Evolutionary conservation across 2,329 filamentous ascomycete genomes (phyloP).

Genomic region (Thelonectria rubi): DNA sequence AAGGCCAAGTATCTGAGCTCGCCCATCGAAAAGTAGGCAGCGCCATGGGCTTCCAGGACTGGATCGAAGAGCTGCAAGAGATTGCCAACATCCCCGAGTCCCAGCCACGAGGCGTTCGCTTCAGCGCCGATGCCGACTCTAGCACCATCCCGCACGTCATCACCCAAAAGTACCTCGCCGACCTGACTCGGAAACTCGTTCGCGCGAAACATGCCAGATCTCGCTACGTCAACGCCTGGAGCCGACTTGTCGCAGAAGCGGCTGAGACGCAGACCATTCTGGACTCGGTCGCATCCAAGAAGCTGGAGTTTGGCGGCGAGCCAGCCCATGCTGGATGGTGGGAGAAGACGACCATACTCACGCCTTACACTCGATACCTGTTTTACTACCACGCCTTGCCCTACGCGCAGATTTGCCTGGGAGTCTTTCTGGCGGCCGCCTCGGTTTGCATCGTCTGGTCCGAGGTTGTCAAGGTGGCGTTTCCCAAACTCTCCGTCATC

Average conservation of each 20-base stretch:
- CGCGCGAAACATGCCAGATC: conserved; percentile 84
- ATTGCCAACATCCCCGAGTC: conserved; percentile 74
- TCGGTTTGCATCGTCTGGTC: conserved; percentile 92
- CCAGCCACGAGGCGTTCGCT: conserved; percentile 54
- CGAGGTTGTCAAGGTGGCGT: conserved; percentile 85
- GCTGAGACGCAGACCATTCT: conserved; percentile 81
- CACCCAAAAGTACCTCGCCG: conserved; percentile 91
- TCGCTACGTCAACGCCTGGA: conserved; percentile 88
- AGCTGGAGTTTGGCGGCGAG: conserved; percentile 75
- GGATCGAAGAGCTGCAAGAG: conserved; percentile 94
- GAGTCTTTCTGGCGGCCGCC: conserved; percentile 74
- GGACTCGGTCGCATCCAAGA: conserved; percentile 82
- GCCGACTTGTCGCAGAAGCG: conserved; percentile 77
- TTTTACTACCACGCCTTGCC: conserved; percentile 80
- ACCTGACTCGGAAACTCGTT: conserved; percentile 83
- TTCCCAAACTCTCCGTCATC: conserved; percentile 77
- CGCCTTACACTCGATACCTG: conserved; percentile 83
- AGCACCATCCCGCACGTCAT: conserved; percentile 79
- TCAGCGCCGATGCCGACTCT: conserved; percentile 54
- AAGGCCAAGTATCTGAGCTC: conserved; percentile 81
- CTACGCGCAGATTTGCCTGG: conserved; percentile 69
- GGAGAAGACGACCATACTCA: conserved; percentile 69
- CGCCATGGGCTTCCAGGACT: conserved; percentile 81
- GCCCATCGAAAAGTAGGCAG: conserved; percentile 82
- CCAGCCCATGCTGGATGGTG: conserved; percentile 64